phyloP scores from a whole-genome alignment of 192 early-diverging fungal species.

The Linnemannia elongata region DNA sequence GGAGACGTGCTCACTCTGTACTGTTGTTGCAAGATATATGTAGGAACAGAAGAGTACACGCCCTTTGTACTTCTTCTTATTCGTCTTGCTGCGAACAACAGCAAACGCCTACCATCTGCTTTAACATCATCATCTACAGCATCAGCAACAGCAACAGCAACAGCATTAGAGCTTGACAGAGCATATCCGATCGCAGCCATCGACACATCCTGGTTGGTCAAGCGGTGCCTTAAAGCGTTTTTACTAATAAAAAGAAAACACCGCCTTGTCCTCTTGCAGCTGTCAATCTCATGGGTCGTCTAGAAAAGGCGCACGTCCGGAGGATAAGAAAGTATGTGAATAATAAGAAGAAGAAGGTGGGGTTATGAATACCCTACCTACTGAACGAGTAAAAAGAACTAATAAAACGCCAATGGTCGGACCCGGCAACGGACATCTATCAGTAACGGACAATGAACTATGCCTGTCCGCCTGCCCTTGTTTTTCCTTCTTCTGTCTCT shows the following conservation, averaged over 20 bases:
- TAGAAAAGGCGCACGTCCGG: not conserved
- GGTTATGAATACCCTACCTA: not conserved
- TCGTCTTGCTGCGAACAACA: not conserved
- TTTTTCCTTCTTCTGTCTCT: slow-evolving; percentile 6
- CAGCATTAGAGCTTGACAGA: not conserved
- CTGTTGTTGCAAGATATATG: too few relatives aligned
- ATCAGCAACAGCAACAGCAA: not conserved
- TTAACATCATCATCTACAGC: not conserved
- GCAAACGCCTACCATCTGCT: not conserved
- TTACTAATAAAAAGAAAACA: not conserved
- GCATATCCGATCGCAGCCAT: not conserved
- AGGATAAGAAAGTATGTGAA: not conserved
- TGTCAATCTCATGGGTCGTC: not conserved
- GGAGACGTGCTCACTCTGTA: not conserved
- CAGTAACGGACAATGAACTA: not conserved
- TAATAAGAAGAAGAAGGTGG: not conserved
- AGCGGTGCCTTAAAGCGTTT: not conserved
- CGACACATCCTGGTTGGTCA: not conserved
- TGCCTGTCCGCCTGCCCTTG: slow-evolving; percentile 4
- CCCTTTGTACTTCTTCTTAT: not conserved
- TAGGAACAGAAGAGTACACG: too few relatives aligned
- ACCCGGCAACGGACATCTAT: slow-evolving; percentile 2
- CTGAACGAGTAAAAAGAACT: not conserved
- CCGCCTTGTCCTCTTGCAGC: not conserved
- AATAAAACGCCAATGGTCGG: not conserved